Percentiles rank a stretch among this genome's conserved stretches.
Conservation (phyloP, 2,329 filamentous ascomycete species). For the Sodiomyces alkalinus region DNA sequence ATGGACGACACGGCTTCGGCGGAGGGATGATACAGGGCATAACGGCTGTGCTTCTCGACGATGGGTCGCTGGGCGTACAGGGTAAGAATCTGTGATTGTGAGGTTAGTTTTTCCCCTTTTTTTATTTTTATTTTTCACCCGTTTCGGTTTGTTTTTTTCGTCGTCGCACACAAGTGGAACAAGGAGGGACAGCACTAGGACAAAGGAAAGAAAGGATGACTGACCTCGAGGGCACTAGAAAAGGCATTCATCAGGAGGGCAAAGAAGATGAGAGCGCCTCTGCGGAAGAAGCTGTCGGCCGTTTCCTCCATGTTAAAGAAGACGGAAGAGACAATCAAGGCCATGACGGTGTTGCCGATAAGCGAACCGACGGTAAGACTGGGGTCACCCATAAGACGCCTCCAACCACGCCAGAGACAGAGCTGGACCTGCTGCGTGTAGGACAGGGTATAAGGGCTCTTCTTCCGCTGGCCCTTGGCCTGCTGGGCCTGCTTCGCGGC, state of each 20-base stretch:
- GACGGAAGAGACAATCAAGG: constrained; percentile 63
- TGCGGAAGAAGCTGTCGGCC: constrained; percentile 62
- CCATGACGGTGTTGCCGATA: constrained; percentile 59
- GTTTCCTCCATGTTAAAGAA: constrained; percentile 59
- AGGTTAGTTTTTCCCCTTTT: no score
- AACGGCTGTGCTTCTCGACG: constrained; percentile 77
- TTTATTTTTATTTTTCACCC: no score
- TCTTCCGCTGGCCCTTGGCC: constrained; percentile 41
- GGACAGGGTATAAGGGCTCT: constrained; percentile 74
- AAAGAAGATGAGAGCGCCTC: constrained; percentile 74
- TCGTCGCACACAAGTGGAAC: no score
- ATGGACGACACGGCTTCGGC: constrained; percentile 81
- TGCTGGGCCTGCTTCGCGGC: constrained; percentile 37
- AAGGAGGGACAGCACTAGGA: neutral
- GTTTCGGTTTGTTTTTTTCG: no score
- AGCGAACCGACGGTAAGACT: constrained; percentile 54
- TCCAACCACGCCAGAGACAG: constrained; percentile 69
- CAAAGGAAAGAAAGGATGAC: constrained; percentile 11
- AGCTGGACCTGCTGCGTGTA: constrained; percentile 60
- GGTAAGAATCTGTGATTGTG: constrained; percentile 71
- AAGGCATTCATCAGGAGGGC: constrained; percentile 79
- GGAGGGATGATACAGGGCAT: constrained; percentile 79
- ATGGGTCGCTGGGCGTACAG: constrained; percentile 82
- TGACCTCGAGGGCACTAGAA: constrained; percentile 56
- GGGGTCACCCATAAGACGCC: constrained; percentile 61